Conservation (phyloP, 768 basidiomycete species). For the Lactifluus rugatus region DNA sequence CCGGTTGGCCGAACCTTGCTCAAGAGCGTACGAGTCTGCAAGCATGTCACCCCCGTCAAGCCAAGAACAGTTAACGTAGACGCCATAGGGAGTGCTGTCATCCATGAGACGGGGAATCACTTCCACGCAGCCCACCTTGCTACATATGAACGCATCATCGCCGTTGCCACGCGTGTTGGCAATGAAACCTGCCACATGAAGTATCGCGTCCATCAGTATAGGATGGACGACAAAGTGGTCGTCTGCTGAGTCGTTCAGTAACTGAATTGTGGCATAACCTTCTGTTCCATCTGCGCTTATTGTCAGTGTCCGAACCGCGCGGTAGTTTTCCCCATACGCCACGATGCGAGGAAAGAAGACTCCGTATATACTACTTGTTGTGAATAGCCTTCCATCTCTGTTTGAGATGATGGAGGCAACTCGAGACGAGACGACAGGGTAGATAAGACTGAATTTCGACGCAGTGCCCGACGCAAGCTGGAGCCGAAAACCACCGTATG, state of each 20-base stretch:
- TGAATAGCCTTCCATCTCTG: conserved; percentile 37
- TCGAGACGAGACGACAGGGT: conserved; percentile 30
- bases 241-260: conserved; percentile 30
- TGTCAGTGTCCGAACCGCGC: conserved; percentile 44
- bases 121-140: conserved; percentile 39
- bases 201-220: conserved; percentile 54
- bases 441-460: conserved; percentile 31
- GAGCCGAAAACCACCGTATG: conserved; percentile 35
- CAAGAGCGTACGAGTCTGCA: conserved; percentile 44
- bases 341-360: conserved; percentile 63
- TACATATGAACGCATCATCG: conserved; percentile 57
- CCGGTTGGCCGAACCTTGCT: conserved; percentile 26
- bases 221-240: conserved; percentile 37
- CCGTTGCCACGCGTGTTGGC: conserved; percentile 45
- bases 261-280: conserved; percentile 40
- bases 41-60: conserved; percentile 37
- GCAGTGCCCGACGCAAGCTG: conserved; percentile 26
- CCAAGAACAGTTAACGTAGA: conserved; percentile 43
- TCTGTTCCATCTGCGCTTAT: conserved; percentile 40
- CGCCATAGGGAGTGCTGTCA: conserved; percentile 33
- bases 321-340: conserved; percentile 49
- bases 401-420: conserved; percentile 25
- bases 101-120: conserved; percentile 37
- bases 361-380: conserved; percentile 49
- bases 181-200: conserved; percentile 64